Base-by-base conservation (phyloP, 2,329 filamentous ascomycete species). In the Penicillium brevicompactum region DNA sequence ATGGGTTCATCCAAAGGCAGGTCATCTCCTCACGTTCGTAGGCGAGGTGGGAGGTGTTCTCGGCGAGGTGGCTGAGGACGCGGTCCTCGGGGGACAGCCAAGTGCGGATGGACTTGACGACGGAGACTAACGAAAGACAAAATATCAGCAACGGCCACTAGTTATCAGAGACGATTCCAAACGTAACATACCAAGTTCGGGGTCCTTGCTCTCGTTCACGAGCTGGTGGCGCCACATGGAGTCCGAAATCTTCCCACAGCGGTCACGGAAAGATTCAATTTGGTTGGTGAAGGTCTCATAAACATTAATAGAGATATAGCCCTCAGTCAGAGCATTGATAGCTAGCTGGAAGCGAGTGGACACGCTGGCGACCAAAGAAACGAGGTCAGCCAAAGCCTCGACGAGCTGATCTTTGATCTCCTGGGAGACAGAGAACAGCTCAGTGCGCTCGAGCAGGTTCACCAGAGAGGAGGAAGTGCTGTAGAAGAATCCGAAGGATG, bases 401-500 rank as follows among this genome's bases (percentile, higher is more conserved):
- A 69, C 69, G 1, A 83, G 69, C 57, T 81, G 77, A 49, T 78
- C 74, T 44, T 77, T 77, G 46, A 82, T 76, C 27, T 81, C 75
- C n/a, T 75, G 67, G 5, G 78, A 77, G 9, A 78, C 72, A 21
- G 69, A 66, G 44, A 83, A 74, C 0, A 82, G 65, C 53, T 79
- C 75, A 10, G 78, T 75, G n/a, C 79, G 76, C 50, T 82, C 65
- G 6, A 83, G 73, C 0, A 79, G 71, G 49, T 74, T 53, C 63
- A 76, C 53, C 74, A 76, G 4, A 67, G 74, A 49, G 75, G 69
- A 46, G 64, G 78, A 67, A 70, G 76, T 66, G 58, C 78, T 77
- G 67, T 83, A 82, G 59, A 84, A 80, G 51, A 83, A 76, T 3
- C 76, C 77, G 56, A 84, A 84, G 2, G 76, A 76, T 42, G 72